Base-by-base conservation (phyloP, 2,329 filamentous ascomycete genomes). In the Fusarium sp. region DNA sequence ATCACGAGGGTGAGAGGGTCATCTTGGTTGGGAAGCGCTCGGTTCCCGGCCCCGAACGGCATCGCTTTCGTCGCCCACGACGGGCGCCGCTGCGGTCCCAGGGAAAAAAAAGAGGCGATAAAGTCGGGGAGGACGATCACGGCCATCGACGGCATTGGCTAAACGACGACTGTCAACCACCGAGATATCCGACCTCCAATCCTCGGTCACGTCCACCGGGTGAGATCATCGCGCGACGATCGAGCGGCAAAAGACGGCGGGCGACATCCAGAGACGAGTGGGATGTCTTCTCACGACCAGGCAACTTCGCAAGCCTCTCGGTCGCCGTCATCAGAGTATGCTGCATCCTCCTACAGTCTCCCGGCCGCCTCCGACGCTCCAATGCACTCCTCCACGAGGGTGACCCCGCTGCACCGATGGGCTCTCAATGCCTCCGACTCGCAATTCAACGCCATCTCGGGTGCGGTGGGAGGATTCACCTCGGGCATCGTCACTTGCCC, bases 401-500 rank as follows among this genome's bases (percentile, higher is more conserved):
- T 85, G 77, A 88, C 87, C 57, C 78, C 82, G 60, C 78, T 91
- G 72, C 87, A 92, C 80, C 85, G 84, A 76, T 92, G 90, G 88
- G 87, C 89, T 24, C 82, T 86, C 57, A 78, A 81, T 43, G 89
- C 90, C 60, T 90, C 89, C 37, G 88, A 91, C 72, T 86, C 89
- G 22, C 88, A 90, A 73, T 92, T 98, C 82, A 94, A 97, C 82
- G 94, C 95, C 72, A 87, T 98, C 66, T 93, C 95, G 50, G 97
- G 97, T 65, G 96, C 95, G 58, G 88, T 94, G 67, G 96, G 95
- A 60, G 97, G 97, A 59, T 94, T 98, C 79, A 95, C 95, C 24
- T 98, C 95, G 9, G 97, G 97, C 60, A 90, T 99, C 65, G 94
- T 98, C 75, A 98, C 96, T 63, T 99, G 97, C 82, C 97, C 97